Evolutionary conservation across 192 early-diverging fungal species (phyloP), one percentile per base, ranked within the genome.

Genomic region (Powellomyces hirtus): DNA sequence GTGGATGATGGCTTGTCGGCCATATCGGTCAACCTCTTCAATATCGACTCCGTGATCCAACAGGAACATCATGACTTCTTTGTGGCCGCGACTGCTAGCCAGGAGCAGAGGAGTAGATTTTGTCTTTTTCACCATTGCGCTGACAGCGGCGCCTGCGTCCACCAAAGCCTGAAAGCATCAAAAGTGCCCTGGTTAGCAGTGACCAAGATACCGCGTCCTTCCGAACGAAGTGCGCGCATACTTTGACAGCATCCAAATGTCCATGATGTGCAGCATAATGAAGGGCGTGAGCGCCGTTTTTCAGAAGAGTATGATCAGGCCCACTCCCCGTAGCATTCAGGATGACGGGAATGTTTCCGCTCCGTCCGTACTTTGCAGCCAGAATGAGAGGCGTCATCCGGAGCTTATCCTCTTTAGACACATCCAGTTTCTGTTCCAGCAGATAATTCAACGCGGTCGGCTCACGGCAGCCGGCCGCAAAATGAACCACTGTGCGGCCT

Each of bases 331-430:
- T 49, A 14, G 68, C 74, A 7, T 33, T 59, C 20, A 72, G 27
- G 5, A 86, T 29, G 20, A 78, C 26, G 4, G 51, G 61, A 14
- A 82, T 29, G 18, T 82, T 71, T 24, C 64, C 62, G 18, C 13
- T 36, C 2, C 76, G 76, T 37, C 83, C 84, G 67, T 70, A 85
- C 40, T 74, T 80, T 8, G 84, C 82, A 26, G 80, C 79, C 52
- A 82, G 59, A 1, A 81, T 26, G 24, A 86, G 36, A 18, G 84
- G 84, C 0, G 76, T 79, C 31, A 81, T 50, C 56, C 75, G 75
- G 5, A 27, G 27, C 30, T 50, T 66, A 64, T 84, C 84, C 6
- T 49, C 61, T 18, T 35, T 42, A n/a, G 59, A 36, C 3, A 72
- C 50, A 2, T 78, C 77, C 45, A 72, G 64, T 1, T 68, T 65